Conservation (phyloP, 495 filamentous ascomycete species). For the Pseudevernia furfuracea region DNA sequence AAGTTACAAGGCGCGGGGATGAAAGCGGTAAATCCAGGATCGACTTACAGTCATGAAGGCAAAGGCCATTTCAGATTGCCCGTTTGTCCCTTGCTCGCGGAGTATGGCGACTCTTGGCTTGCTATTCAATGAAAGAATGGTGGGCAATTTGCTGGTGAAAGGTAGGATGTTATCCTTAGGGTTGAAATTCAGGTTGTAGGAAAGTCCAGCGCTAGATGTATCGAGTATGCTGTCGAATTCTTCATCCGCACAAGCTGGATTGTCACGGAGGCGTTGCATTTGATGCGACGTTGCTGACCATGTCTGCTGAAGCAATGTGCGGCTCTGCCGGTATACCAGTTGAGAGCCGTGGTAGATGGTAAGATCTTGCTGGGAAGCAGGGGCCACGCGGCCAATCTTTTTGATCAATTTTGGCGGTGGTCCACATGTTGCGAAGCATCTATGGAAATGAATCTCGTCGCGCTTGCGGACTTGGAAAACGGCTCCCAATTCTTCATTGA, state of each 20-base stretch:
- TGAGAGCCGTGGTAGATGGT: conserved; percentile 62
- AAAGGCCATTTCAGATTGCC: conserved; percentile 94
- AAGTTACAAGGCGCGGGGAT: not conserved
- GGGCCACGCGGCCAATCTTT: conserved; percentile 69
- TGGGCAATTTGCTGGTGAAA: conserved; percentile 55
- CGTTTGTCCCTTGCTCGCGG: conserved; percentile 91
- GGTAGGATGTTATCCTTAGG: conserved; percentile 69
- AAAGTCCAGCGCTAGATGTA: conserved; percentile 70
- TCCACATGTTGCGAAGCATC: conserved; percentile 87
- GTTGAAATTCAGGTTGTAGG: conserved; percentile 76
- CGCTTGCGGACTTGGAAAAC: conserved; percentile 88
- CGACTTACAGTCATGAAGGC: conserved; percentile 69
- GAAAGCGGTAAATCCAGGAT: conserved; percentile 68
- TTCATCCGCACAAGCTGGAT: conserved; percentile 75
- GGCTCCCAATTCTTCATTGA: conserved; percentile 95
- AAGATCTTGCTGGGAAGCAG: conserved; percentile 66
- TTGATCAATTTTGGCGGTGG: conserved; percentile 72
- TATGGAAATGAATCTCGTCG: conserved; percentile 75
- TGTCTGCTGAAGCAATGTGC: conserved; percentile 72
- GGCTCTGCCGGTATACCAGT: conserved; percentile 58
- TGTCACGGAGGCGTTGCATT: conserved; percentile 88
- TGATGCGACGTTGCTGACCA: conserved; percentile 85
- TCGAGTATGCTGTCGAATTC: conserved; percentile 77
- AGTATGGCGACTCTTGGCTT: conserved; percentile 87
- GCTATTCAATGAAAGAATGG: conserved; percentile 55